Conservation (phyloP, 106 monocot species). For the Dioscorea zingiberensis region DNA sequence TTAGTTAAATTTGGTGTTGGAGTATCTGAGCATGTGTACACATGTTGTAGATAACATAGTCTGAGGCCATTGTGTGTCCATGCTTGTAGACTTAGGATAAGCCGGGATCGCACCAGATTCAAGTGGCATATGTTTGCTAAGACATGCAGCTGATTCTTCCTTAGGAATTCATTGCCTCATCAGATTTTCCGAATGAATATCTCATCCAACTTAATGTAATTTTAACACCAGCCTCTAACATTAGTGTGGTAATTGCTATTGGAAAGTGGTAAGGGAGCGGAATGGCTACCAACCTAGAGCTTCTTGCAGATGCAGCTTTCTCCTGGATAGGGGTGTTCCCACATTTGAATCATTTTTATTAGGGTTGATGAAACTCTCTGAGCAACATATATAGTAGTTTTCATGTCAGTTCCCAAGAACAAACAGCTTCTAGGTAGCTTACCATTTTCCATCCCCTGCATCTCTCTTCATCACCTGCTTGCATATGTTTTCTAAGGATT, state of each 20-base stretch:
- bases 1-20: slow-evolving; percentile 29
- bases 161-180: slow-evolving; percentile 17
- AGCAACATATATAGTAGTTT: slow-evolving; percentile 23
- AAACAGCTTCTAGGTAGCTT: slow-evolving; percentile 42
- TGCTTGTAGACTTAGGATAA: slow-evolving; percentile 23
- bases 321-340: slow-evolving; percentile 12
- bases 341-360: slow-evolving; percentile 33
- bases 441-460: slow-evolving; percentile 48
- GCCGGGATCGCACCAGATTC: slow-evolving; percentile 36
- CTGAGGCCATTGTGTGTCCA: slow-evolving; percentile 43
- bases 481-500: neutral
- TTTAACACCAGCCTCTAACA: slow-evolving; percentile 35
- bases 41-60: slow-evolving; percentile 39
- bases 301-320: slow-evolving; percentile 38
- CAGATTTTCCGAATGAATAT: slow-evolving; percentile 25
- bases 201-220: slow-evolving; percentile 31
- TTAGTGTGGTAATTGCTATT: slow-evolving; percentile 22
- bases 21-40: slow-evolving; percentile 29
- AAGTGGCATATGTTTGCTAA: slow-evolving; percentile 50
- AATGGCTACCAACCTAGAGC: slow-evolving; percentile 34
- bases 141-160: slow-evolving; percentile 24
- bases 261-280: slow-evolving; percentile 40
- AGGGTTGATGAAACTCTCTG: slow-evolving; percentile 25
- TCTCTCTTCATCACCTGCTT: slow-evolving; percentile 43
- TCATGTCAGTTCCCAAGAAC: slow-evolving; percentile 25